Evolutionary conservation across 139 green algal species (phyloP).

Genomic region (Astrephomene gubernaculifera): DNA sequence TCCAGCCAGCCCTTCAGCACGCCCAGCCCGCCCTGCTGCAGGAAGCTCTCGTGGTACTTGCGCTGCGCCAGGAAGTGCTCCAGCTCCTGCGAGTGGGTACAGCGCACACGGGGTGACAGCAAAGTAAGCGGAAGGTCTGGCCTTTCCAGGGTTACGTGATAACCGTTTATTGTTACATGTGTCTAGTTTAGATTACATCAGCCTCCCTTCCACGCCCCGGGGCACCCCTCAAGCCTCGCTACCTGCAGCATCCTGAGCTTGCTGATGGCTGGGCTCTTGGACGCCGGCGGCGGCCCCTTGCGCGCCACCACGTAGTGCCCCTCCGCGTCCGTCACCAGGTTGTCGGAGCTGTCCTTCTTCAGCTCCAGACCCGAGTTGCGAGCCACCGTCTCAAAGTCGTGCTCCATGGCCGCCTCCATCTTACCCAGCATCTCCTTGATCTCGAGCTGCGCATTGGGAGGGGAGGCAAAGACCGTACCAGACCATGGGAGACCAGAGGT

Average conservation of each 20-base stretch:
- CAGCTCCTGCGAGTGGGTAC: constrained; percentile 37
- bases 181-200: too few species aligned
- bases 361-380: constrained; percentile 42
- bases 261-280: constrained; percentile 46
- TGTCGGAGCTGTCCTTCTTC: constrained; percentile 27
- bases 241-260: constrained; percentile 55
- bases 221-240: too few species aligned
- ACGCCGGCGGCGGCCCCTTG: constrained; percentile 25
- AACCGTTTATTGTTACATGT: too few species aligned
- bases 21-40: constrained; percentile 58
- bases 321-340: constrained; percentile 32
- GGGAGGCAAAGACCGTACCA: too few species aligned
- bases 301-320: constrained; percentile 32
- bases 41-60: constrained; percentile 66
- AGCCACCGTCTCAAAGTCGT: constrained; percentile 35
- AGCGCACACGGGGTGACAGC: too few species aligned
- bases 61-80: constrained; percentile 54
- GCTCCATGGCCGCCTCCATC: constrained; percentile 60
- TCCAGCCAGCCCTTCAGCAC: constrained; percentile 68
- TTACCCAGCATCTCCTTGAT: constrained; percentile 55
- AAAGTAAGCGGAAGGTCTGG: too few species aligned
- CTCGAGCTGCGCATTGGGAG: constrained; percentile 17
- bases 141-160: too few species aligned
- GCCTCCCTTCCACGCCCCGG: too few species aligned
- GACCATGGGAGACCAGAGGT: too few species aligned